These are phyloP conservation scores for Simplicillium sp. DNA, from an alignment of 2,329 filamentous ascomycete species.

Conservation along the genomic window DNA sequence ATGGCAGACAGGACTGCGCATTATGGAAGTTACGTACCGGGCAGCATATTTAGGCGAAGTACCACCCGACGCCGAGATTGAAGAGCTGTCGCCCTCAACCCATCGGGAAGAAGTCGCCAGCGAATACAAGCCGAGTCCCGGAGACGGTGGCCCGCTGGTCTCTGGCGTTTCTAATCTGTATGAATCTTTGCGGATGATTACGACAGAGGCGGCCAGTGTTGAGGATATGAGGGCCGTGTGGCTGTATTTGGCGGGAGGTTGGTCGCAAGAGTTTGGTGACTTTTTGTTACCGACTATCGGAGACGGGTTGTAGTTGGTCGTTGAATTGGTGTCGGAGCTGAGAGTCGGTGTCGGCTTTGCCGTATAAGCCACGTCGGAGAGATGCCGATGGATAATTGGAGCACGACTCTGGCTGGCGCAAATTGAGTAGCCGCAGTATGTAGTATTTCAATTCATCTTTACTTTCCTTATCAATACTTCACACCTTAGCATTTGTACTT, in stretches of 20 bases:
- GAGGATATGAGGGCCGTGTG: constrained; percentile 4
- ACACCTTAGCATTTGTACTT: too few relatives aligned
- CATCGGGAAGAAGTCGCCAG: background rate
- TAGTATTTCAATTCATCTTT: too few relatives aligned
- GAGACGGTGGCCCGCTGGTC: constrained; percentile 1
- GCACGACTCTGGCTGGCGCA: too few relatives aligned
- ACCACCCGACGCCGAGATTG: constrained; percentile 17
- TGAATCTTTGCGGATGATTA: constrained; percentile 4
- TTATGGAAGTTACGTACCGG: constrained; percentile 14
- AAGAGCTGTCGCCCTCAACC: constrained; percentile 7
- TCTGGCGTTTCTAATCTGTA: constrained; percentile 1
- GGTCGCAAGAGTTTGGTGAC: constrained; percentile 1
- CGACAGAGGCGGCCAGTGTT: constrained; percentile 1
- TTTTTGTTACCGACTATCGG: too few relatives aligned
- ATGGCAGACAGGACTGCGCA: constrained; percentile 11
- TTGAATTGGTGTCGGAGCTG: background rate
- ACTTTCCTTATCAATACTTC: too few relatives aligned
- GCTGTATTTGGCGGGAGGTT: constrained; percentile 3
- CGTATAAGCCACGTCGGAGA: too few relatives aligned
- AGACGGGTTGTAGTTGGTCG: too few relatives aligned
- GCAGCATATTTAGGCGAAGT: constrained; percentile 12
- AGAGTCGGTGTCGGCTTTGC: too few relatives aligned
- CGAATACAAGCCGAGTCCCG: constrained; percentile 2
- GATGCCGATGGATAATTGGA: too few relatives aligned
- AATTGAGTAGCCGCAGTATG: too few relatives aligned